Conservation (phyloP, 2,329 filamentous ascomycete species). For the Diplodia mutila region DNA sequence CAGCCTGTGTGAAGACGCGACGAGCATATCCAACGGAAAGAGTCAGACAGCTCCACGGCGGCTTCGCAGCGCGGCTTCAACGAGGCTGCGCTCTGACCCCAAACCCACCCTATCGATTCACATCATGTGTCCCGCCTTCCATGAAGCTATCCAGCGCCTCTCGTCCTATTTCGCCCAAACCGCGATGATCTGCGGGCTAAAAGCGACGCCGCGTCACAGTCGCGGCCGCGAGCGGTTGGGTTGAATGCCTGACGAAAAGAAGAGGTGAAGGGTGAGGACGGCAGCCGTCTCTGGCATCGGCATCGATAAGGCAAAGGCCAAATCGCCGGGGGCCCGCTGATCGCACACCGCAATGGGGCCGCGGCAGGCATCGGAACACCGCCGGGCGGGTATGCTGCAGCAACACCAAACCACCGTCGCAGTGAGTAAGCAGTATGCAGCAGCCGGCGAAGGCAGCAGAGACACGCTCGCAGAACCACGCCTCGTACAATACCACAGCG, state of each 20-base stretch:
- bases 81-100: constrained; percentile 3
- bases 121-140: constrained; percentile 6
- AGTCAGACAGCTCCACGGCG: background rate
- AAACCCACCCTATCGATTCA: background rate
- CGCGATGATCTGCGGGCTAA: background rate
- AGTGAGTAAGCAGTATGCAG: constrained; percentile 16
- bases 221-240: background rate
- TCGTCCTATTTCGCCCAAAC: background rate
- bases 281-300: background rate
- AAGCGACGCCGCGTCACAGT: background rate
- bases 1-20: background rate
- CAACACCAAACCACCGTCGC: background rate
- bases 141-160: background rate
- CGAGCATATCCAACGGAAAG: background rate
- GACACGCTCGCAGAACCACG: background rate
- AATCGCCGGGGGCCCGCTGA: constrained; percentile 12
- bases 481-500: background rate
- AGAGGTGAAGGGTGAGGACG: background rate
- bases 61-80: background rate
- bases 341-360: constrained; percentile 19
- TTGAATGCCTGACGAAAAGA: background rate
- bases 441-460: background rate
- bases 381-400: background rate
- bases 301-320: background rate
- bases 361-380: constrained; percentile 14